These are phyloP conservation scores for Ogataea pignaliae DNA, from an alignment of 805 yeast species.

Conservation along the genomic window DNA sequence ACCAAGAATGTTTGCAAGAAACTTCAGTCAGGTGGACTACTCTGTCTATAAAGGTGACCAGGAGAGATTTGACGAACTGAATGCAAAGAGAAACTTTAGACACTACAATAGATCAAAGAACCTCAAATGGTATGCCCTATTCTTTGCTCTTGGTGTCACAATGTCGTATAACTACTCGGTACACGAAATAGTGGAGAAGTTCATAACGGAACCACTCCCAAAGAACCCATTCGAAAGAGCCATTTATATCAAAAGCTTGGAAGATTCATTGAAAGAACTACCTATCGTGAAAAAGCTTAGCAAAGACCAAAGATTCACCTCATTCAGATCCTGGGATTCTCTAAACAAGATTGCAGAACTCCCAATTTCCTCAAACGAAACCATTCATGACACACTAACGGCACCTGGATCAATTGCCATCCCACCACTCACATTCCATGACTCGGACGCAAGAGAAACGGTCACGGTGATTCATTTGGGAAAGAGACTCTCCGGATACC, in stretches of 20 bases:
- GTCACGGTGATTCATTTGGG: slow-evolving; percentile 75
- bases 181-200: slow-evolving; percentile 23
- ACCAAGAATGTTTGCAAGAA: not conserved
- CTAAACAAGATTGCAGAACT: slow-evolving; percentile 37
- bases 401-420: slow-evolving; percentile 79
- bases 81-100: slow-evolving; percentile 7
- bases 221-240: slow-evolving; percentile 20
- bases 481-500: slow-evolving; percentile 76
- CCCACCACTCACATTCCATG: slow-evolving; percentile 64
- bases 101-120: slow-evolving; percentile 9
- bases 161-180: slow-evolving; percentile 25
- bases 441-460: slow-evolving; percentile 51
- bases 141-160: slow-evolving; percentile 23
- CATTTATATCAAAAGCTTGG: slow-evolving; percentile 33
- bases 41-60: slow-evolving; percentile 9
- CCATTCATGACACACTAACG: slow-evolving; percentile 45
- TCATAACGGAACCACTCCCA: slow-evolving; percentile 15
- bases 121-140: slow-evolving; percentile 11
- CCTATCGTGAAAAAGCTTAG: slow-evolving; percentile 48
- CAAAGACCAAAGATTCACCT: slow-evolving; percentile 33
- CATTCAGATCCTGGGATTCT: slow-evolving; percentile 39
- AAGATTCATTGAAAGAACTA: slow-evolving; percentile 42
- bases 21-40: slow-evolving; percentile 13
- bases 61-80: slow-evolving; percentile 5
- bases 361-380: slow-evolving; percentile 30